phyloP scores from a whole-genome alignment of 768 basidiomycete genomes.

The Lactifluus pinguis region DNA sequence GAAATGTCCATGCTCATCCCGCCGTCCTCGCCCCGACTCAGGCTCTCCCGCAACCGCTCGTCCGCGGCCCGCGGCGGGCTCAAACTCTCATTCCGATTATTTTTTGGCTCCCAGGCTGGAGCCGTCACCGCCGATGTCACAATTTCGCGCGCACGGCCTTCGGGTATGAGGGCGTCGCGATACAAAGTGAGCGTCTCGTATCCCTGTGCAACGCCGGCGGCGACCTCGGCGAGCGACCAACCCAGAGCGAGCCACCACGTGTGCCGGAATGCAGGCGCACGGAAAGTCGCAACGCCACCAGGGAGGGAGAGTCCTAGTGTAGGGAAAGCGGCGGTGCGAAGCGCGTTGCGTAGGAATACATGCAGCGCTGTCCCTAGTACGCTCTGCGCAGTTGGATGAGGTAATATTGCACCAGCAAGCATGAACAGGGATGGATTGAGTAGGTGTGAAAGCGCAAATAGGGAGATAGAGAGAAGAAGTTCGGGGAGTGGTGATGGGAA shows the following conservation, averaged over 20 bases:
- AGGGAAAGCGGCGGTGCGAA: constrained; percentile 48
- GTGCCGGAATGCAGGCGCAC: constrained; percentile 47
- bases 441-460: constrained; percentile 53
- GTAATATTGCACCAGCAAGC: constrained; percentile 26
- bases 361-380: constrained; percentile 36
- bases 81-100: constrained; percentile 13
- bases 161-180: constrained; percentile 52
- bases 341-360: constrained; percentile 40
- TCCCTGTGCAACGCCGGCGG: constrained; percentile 58
- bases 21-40: constrained; percentile 10
- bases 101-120: constrained; percentile 8
- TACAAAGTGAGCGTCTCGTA: constrained; percentile 62
- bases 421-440: constrained; percentile 41
- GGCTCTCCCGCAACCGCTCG: constrained; percentile 5
- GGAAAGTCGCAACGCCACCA: constrained; percentile 42
- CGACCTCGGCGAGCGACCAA: constrained; percentile 63
- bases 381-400: constrained; percentile 27
- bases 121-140: constrained; percentile 24
- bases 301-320: constrained; percentile 43
- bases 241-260: constrained; percentile 76
- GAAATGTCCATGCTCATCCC: neutral
- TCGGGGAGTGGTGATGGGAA: constrained; percentile 62
- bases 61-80: constrained; percentile 6
- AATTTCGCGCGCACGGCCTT: constrained; percentile 33
- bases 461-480: constrained; percentile 46